Conservation (phyloP, 495 filamentous ascomycete genomes). For the Aspergillus carlsbadensis region DNA sequence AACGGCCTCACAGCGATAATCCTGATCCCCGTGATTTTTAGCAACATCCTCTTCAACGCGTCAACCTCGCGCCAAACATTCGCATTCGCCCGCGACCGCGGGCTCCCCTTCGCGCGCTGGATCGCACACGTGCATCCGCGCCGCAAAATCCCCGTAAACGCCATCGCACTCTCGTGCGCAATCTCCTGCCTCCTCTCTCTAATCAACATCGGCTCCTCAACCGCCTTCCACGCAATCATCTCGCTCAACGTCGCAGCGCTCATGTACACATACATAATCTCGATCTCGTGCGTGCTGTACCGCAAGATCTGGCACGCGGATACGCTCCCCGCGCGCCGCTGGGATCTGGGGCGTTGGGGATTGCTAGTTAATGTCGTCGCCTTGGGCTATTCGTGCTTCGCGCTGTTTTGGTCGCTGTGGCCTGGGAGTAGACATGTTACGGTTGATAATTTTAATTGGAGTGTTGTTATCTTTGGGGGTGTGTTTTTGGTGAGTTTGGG, state of each 20-base stretch:
- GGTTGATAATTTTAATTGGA: conserved; percentile 48
- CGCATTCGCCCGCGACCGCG: conserved; percentile 18
- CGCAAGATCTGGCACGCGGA: conserved; percentile 36
- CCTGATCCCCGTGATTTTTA: conserved; percentile 26
- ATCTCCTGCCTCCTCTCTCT: conserved; percentile 20
- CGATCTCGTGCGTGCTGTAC: conserved; percentile 37
- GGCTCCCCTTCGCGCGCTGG: conserved; percentile 47
- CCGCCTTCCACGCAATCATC: conserved; percentile 56
- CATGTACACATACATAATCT: conserved; percentile 42
- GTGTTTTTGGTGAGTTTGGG: conserved; percentile 37
- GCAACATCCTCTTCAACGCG: conserved; percentile 22
- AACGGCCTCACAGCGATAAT: conserved; percentile 22
- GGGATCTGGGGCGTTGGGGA: conserved; percentile 36
- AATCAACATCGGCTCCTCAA: conserved; percentile 46
- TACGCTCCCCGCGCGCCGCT: conserved; percentile 40
- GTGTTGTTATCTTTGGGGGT: conserved; percentile 42
- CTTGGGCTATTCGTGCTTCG: conserved; percentile 33
- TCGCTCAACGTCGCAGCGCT: conserved; percentile 44
- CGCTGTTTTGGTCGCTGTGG: conserved; percentile 49
- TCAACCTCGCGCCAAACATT: conserved; percentile 21
- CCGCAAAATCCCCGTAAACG: conserved; percentile 33
- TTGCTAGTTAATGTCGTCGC: conserved; percentile 38
- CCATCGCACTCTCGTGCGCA: conserved; percentile 21
- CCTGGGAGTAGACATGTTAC: conserved; percentile 34
- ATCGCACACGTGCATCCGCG: conserved; percentile 25